Base-by-base conservation (phyloP, 768 basidiomycete genomes). In the Pluteus cervinus region DNA sequence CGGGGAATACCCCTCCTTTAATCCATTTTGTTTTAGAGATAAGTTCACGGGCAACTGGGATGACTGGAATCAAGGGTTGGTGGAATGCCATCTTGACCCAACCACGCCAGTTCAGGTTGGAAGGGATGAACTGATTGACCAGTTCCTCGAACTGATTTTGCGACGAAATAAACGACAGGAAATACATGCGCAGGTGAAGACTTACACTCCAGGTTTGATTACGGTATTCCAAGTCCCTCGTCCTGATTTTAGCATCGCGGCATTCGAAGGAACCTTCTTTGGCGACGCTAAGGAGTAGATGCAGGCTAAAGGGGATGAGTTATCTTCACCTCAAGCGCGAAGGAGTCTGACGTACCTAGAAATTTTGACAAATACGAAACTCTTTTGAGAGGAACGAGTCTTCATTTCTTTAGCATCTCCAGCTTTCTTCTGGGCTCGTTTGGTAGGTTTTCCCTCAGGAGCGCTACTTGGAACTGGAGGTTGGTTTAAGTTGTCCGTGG, bases 221-320 rank as follows among this genome's bases (percentile, higher is more conserved):
- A 41, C 77, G 78, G 55, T 86, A 91, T 48, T 85, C 80, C 28
- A 94, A 66, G 35, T 79, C 76, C 23, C 87, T 79, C 4, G 88
- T 90, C 43, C 76, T 75, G 54, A 92, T 86, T 22, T 74, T 75
- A 7, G 83, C 85, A 45, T 86, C 82, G 14, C 75, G 77, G 43
- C 81, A 88, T 37, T 86, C 80, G 53, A 96, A 86, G 11, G 90
- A 90, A 37, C 84, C 84, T 44, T 83, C 80, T 52, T 86, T 86
- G 56, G 79, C 75, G 46, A 87, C 81, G 51, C 85, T 90, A 36
- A 91, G 54, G 33, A 88, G 59, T 14, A 90, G 58, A 45, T 84
- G 75, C 31, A 86, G 65, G 50, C 85, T 87, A 36, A 1, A 35
- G 7, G 17, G 14, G 35, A 42, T 44, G 21, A 45, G 30, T 24